phyloP scores from a whole-genome alignment of 2,329 filamentous ascomycete genomes.

The Sporothrix inflata region DNA sequence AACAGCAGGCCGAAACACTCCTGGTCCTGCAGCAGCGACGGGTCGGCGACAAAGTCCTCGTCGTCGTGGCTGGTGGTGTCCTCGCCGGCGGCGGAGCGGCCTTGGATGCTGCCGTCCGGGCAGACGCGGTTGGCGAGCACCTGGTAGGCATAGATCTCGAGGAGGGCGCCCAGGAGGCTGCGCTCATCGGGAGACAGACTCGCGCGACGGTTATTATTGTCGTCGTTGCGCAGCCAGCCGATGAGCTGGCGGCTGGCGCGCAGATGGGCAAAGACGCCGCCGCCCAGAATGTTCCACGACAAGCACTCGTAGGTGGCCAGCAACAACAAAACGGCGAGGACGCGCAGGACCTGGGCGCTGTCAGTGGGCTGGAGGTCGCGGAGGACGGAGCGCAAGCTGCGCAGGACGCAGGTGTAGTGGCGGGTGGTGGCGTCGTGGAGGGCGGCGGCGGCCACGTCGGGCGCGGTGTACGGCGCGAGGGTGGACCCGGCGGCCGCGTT shows the following conservation, averaged over 20 bases:
- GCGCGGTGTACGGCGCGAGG: not conserved
- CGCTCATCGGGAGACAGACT: slow-evolving; percentile 28
- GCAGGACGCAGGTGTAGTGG: slow-evolving; percentile 35
- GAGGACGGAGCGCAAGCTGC: slow-evolving; percentile 32
- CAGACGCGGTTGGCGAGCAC: slow-evolving; percentile 32
- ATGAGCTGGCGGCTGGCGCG: slow-evolving; percentile 35
- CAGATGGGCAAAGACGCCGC: slow-evolving; percentile 34
- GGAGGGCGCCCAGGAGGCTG: slow-evolving; percentile 30
- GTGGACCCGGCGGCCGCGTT: not conserved
- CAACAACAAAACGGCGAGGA: slow-evolving; percentile 32
- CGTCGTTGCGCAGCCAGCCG: slow-evolving; percentile 36
- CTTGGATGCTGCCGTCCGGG: slow-evolving; percentile 28
- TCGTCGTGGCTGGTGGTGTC: slow-evolving; percentile 26
- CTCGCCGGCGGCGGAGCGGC: slow-evolving; percentile 20
- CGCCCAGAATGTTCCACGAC: slow-evolving; percentile 32
- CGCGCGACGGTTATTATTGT: slow-evolving; percentile 33
- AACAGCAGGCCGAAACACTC: slow-evolving; percentile 33
- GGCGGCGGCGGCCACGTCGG: slow-evolving; percentile 22
- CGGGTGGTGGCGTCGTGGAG: slow-evolving; percentile 33
- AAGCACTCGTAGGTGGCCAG: slow-evolving; percentile 33
- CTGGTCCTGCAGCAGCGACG: slow-evolving; percentile 30
- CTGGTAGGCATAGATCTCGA: slow-evolving; percentile 35
- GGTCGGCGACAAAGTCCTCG: slow-evolving; percentile 34
- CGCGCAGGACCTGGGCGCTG: slow-evolving; percentile 31
- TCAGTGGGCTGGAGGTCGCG: slow-evolving; percentile 31